Conservation (phyloP, 2,329 filamentous ascomycete genomes). For the Aspergillus candidus region DNA sequence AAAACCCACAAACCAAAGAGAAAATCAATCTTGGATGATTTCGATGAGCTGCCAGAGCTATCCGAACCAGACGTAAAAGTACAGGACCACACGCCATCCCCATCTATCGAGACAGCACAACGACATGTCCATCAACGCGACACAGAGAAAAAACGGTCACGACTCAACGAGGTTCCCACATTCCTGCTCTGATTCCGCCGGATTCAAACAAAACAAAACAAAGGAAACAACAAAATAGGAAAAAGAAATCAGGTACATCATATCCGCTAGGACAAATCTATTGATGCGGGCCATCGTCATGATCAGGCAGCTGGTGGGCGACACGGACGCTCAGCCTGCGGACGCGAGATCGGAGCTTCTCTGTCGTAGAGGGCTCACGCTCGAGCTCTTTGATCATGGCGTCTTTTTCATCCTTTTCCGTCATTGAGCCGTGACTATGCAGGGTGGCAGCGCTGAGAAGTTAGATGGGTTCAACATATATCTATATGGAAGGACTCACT, state of each 20-base stretch:
- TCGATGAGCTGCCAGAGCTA: conserved; percentile 32
- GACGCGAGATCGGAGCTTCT: conserved; percentile 25
- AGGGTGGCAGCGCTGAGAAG: conserved; percentile 29
- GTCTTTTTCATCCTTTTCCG: conserved; percentile 31
- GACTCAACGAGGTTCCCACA: conserved; percentile 40
- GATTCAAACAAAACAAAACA: no score
- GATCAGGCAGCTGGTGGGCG: conserved; percentile 14
- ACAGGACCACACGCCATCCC: conserved; percentile 13
- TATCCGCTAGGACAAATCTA: neutral
- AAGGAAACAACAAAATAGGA: no score
- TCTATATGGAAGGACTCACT: conserved; percentile 25
- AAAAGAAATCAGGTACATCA: no score
- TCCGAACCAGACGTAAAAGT: conserved; percentile 16
- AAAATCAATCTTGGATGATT: conserved; percentile 34
- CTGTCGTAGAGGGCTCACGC: conserved; percentile 22
- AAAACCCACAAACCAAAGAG: conserved; percentile 21
- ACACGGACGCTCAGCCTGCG: conserved; percentile 25
- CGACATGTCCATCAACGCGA: conserved; percentile 10
- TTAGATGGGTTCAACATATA: neutral
- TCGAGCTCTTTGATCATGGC: conserved; percentile 19
- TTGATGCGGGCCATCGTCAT: conserved; percentile 6
- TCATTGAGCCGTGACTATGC: conserved; percentile 24
- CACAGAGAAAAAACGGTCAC: conserved; percentile 31
- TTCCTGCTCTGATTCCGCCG: conserved; percentile 32
- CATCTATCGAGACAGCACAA: conserved; percentile 11